A percentile compares a stretch with the other conserved stretches of the same genome.
These are phyloP conservation scores for Trichosporon faecale DNA, from an alignment of 1,284 basidiomycete species.

Conservation along the genomic window DNA sequence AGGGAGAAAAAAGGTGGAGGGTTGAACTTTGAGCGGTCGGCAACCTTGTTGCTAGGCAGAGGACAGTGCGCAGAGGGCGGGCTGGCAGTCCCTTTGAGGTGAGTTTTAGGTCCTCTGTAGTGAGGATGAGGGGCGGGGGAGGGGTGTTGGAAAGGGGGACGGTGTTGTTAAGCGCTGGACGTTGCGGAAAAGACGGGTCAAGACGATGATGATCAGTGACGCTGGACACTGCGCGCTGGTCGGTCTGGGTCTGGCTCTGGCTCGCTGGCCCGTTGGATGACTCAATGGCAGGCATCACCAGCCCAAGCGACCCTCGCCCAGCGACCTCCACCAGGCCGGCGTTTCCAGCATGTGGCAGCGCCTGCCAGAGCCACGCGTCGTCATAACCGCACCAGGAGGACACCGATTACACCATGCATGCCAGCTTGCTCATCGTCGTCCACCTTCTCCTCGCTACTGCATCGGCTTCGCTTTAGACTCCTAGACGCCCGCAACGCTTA, in stretches of 20 bases:
- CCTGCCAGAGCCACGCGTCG: conserved; percentile 27
- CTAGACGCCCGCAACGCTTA: not conserved
- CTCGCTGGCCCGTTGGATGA: not conserved
- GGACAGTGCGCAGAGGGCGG: conserved; percentile 6
- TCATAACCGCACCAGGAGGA: conserved; percentile 2
- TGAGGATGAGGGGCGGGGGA: not conserved
- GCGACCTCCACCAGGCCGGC: conserved; percentile 17
- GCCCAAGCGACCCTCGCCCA: not conserved
- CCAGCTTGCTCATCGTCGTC: not conserved
- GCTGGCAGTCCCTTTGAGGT: conserved; percentile 8
- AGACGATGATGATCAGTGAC: conserved; percentile 9
- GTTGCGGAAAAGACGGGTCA: not conserved
- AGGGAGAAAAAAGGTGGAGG: conserved; percentile 9
- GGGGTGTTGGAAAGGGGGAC: not conserved
- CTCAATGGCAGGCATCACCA: not conserved
- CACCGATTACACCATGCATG: not conserved
- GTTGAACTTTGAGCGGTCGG: not conserved
- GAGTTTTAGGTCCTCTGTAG: not conserved
- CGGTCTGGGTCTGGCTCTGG: not conserved
- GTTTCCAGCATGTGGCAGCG: conserved; percentile 27
- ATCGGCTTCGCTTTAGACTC: not conserved
- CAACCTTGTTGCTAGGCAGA: conserved; percentile 3
- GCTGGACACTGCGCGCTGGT: not conserved
- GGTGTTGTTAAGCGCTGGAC: not conserved
- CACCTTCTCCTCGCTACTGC: not conserved